A percentile compares a stretch with the other conserved stretches of the same genome.
phyloP scores from a whole-genome alignment of 345 rosid species.

The Excoecaria cochinchinensis region DNA sequence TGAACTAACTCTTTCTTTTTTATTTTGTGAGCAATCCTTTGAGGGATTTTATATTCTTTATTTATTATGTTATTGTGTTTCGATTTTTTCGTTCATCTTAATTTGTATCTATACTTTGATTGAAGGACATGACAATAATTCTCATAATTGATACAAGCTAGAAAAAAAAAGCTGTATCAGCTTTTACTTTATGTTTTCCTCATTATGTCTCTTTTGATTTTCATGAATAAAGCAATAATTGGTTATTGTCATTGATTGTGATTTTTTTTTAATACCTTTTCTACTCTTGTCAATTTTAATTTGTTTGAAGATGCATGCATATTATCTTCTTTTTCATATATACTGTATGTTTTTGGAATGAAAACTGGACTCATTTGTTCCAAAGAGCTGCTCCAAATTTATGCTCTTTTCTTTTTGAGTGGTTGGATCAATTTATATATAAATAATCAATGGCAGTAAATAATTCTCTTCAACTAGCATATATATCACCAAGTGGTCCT shows the following conservation, averaged over 20 bases:
- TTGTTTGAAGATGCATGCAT: too few species aligned
- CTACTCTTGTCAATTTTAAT: too few species aligned
- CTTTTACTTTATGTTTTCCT: not conserved
- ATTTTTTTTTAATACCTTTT: too few species aligned
- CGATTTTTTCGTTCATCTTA: not conserved
- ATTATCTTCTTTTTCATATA: too few species aligned
- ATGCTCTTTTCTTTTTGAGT: not conserved
- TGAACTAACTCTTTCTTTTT: conserved; percentile 11
- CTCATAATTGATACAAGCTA: not conserved
- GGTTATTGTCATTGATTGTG: too few species aligned
- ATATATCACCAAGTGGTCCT: not conserved
- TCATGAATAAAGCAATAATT: too few species aligned
- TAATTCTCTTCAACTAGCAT: not conserved
- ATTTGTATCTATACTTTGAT: not conserved
- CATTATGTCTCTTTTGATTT: not conserved
- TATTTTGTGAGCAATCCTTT: not conserved
- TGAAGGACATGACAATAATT: conserved; percentile 3
- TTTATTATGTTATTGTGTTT: conserved; percentile 5
- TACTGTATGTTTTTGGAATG: not conserved
- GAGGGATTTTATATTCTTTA: conserved; percentile 21
- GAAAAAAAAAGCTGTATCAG: too few species aligned
- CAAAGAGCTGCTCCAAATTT: not conserved
- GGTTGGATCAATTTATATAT: not conserved
- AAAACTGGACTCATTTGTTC: not conserved
- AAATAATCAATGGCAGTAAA: not conserved